phyloP scores from a whole-genome alignment of 2,329 filamentous ascomycete genomes.

The Sporothrix humicola region DNA sequence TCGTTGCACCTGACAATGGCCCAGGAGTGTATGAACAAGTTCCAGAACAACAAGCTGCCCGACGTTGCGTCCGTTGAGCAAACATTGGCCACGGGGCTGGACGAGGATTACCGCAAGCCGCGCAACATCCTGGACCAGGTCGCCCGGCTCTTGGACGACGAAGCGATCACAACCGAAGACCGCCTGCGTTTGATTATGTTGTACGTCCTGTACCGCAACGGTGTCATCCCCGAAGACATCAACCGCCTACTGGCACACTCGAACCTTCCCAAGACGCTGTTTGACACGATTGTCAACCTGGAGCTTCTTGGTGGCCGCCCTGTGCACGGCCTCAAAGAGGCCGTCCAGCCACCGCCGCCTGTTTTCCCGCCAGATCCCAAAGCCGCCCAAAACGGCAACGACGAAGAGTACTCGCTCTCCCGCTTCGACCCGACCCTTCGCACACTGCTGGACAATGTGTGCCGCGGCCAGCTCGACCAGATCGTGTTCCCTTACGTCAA shows the following conservation, averaged over 20 bases:
- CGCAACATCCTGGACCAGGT: slow-evolving; percentile 88
- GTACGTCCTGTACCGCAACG: slow-evolving; percentile 85
- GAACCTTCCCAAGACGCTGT: slow-evolving; percentile 74
- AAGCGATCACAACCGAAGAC: slow-evolving; percentile 72
- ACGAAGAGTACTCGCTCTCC: slow-evolving; percentile 83
- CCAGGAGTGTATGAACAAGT: slow-evolving; percentile 94
- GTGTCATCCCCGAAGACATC: slow-evolving; percentile 82
- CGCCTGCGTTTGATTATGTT: slow-evolving; percentile 83
- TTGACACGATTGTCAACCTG: slow-evolving; percentile 75
- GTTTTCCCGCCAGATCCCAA: slow-evolving; percentile 73
- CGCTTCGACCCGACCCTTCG: slow-evolving; percentile 84
- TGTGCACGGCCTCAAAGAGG: slow-evolving; percentile 74
- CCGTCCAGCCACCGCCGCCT: slow-evolving; percentile 66
- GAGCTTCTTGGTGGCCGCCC: slow-evolving; percentile 80
- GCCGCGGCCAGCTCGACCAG: slow-evolving; percentile 70
- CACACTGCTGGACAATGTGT: slow-evolving; percentile 77
- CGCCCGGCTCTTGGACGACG: slow-evolving; percentile 86
- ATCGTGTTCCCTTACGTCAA: slow-evolving; percentile 74
- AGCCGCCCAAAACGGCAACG: slow-evolving; percentile 50
- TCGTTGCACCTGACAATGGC: slow-evolving; percentile 96
- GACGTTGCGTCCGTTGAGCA: slow-evolving; percentile 91
- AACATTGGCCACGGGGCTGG: slow-evolving; percentile 86
- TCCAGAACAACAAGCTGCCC: slow-evolving; percentile 80
- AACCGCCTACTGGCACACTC: slow-evolving; percentile 84
- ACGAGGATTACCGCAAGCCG: slow-evolving; percentile 89